Conservation (phyloP, 1,284 basidiomycete genomes). For the Tylopilus sp. region DNA sequence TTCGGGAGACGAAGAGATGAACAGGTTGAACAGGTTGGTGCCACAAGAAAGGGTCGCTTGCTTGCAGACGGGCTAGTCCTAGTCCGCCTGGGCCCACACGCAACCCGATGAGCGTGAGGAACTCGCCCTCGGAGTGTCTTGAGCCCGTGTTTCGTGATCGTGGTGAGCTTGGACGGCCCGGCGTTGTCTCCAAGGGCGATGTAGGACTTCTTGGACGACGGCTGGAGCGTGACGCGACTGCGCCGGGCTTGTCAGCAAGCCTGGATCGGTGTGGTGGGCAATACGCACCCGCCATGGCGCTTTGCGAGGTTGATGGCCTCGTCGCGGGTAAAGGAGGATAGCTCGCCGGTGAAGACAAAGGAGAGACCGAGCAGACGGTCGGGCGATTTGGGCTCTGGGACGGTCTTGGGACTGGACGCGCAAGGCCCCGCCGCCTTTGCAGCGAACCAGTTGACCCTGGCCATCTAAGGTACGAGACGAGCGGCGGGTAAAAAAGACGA, state of each 20-base stretch:
- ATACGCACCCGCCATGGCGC: conserved; percentile 84
- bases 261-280: too few species aligned
- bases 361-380: conserved; percentile 86
- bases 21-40: conserved; percentile 23
- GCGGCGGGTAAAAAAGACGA: too few species aligned
- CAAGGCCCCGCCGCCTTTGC: conserved; percentile 68
- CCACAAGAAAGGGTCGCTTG: conserved; percentile 19
- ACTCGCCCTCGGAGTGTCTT: conserved; percentile 86
- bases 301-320: conserved; percentile 89
- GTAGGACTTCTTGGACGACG: conserved; percentile 88
- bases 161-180: conserved; percentile 82
- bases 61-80: too few species aligned
- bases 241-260: too few species aligned
- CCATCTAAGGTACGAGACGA: too few species aligned
- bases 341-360: conserved; percentile 95
- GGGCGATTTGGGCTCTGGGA: conserved; percentile 71
- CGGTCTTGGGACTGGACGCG: conserved; percentile 77
- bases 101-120: conserved; percentile 79
- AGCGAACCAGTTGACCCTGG: conserved; percentile 57
- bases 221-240: conserved; percentile 84
- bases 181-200: conserved; percentile 89
- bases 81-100: conserved; percentile 46
- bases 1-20: conserved; percentile 29
- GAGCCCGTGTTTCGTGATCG: conserved; percentile 79
- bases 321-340: conserved; percentile 84